phyloP scores from a whole-genome alignment of 2,329 filamentous ascomycete species.

The Xylaria sp. region DNA sequence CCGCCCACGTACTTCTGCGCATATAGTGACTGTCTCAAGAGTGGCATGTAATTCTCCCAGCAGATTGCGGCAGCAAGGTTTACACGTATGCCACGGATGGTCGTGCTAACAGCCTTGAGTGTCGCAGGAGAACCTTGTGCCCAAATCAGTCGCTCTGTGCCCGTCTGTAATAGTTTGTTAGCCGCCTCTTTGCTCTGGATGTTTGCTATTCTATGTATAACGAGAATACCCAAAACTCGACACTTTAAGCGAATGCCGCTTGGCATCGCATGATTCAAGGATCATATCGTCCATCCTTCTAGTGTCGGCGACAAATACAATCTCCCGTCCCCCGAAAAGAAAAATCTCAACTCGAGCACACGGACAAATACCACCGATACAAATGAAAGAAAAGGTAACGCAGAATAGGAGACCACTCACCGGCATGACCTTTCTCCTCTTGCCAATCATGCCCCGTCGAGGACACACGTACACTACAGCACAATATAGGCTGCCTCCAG shows the following conservation, averaged over 20 bases:
- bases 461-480: constrained; percentile 85
- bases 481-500: constrained; percentile 87
- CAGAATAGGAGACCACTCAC: constrained; percentile 54
- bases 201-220: constrained; percentile 1
- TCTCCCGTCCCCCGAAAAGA: background rate
- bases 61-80: constrained; percentile 90
- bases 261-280: background rate
- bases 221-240: background rate
- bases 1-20: constrained; percentile 70
- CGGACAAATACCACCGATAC: background rate
- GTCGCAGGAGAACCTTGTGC: constrained; percentile 84
- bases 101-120: constrained; percentile 80
- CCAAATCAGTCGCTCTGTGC: constrained; percentile 84
- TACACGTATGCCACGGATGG: constrained; percentile 80
- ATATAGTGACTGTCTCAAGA: constrained; percentile 85
- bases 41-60: constrained; percentile 97
- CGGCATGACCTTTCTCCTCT: constrained; percentile 92
- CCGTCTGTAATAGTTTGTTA: constrained; percentile 35
- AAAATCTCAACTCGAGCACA: background rate
- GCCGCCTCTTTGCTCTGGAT: constrained; percentile 1
- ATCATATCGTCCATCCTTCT: background rate
- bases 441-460: constrained; percentile 76
- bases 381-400: background rate
- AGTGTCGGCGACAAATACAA: background rate
- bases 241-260: background rate